Base-by-base conservation (phyloP, 495 filamentous ascomycete genomes). In the Parmelia sp. region DNA sequence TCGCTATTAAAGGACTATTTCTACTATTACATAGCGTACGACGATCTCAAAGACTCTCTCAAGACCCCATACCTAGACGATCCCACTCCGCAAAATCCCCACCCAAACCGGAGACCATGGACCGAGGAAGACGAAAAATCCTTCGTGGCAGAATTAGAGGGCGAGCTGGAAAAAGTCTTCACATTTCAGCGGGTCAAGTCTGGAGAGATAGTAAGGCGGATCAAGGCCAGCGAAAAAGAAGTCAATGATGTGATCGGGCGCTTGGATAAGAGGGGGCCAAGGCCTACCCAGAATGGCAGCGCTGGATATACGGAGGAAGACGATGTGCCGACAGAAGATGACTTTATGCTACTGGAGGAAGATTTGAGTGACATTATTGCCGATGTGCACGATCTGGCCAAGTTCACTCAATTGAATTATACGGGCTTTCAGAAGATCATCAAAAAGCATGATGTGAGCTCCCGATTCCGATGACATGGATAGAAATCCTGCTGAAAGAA, bases 401-500 rank as follows among this genome's bases (percentile, higher is more conserved):
- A 97, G 76, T 99, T 97, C 70, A 95, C 94, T 8, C 92, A 97
- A 76, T 77, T 99, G 72, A 99, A 99, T 75, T 99, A 99, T 71
- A 97, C 93, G 1, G 94, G 95, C 1, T 99, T 99, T 71, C 95
- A 97, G 80, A 99, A 99, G 80, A 99, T 99, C 70, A 96, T 99
- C 73, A 99, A 99, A 80, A 99, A 99, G 79, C 94, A 99, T 75
- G 94, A 99, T 81, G 91, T 94, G 77, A 61, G 89, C 10, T 3
- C 9, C 12, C 17, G 25, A 33, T 31, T 31, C 83, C 47, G 4
- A 27, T 14, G 14, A n/a, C 23, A 51, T 29, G 25, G 47, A 17
- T 4, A 12, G 25, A 25, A n/a, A 23, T 23, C 9, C 42, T 76
- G 66, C 78, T 72, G 56, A 66, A 61, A 69, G 29, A 68, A 59